A percentile compares a stretch with the other conserved stretches of the same genome.
phyloP scores from a whole-genome alignment of 2,329 filamentous ascomycete genomes.

The Rhynchosporium secalis region DNA sequence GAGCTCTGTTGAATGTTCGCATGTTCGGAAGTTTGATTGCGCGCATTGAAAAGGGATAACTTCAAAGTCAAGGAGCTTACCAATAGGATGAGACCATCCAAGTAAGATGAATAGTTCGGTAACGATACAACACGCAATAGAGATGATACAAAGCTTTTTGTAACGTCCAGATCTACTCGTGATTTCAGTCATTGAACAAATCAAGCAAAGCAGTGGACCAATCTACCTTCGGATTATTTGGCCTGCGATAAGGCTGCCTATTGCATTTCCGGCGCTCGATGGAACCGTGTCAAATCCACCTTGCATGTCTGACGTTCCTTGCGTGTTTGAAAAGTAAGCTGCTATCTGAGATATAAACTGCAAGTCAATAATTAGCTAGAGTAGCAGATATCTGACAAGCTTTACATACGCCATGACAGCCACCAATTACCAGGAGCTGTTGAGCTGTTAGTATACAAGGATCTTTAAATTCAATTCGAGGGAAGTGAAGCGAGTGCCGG shows the following conservation, averaged over 20 bases:
- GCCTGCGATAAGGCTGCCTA: constrained; percentile 61
- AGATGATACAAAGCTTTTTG: constrained; percentile 27
- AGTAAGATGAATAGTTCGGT: constrained; percentile 23
- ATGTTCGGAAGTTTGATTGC: too few relatives aligned
- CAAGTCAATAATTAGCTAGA: constrained; percentile 14
- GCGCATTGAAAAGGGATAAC: too few relatives aligned
- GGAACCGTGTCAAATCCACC: constrained; percentile 63
- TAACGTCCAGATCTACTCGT: constrained; percentile 26
- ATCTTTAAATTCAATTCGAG: too few relatives aligned
- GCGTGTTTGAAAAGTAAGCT: constrained; percentile 64
- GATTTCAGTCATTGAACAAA: neutral
- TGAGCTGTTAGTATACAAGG: too few relatives aligned
- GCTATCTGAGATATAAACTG: constrained; percentile 30
- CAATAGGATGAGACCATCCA: constrained; percentile 24
- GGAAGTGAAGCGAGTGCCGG: too few relatives aligned
- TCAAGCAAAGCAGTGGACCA: neutral
- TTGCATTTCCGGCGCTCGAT: constrained; percentile 63
- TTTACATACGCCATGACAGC: constrained; percentile 27
- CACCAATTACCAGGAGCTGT: constrained; percentile 25
- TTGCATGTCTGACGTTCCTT: constrained; percentile 54
- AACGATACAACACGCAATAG: constrained; percentile 22
- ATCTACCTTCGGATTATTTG: constrained; percentile 37
- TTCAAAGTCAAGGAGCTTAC: constrained; percentile 12
- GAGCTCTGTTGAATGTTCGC: neutral
- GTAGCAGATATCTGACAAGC: neutral